Conservation (phyloP, 257 asterid genomes). For the Fraxinus pennsylvanica region DNA sequence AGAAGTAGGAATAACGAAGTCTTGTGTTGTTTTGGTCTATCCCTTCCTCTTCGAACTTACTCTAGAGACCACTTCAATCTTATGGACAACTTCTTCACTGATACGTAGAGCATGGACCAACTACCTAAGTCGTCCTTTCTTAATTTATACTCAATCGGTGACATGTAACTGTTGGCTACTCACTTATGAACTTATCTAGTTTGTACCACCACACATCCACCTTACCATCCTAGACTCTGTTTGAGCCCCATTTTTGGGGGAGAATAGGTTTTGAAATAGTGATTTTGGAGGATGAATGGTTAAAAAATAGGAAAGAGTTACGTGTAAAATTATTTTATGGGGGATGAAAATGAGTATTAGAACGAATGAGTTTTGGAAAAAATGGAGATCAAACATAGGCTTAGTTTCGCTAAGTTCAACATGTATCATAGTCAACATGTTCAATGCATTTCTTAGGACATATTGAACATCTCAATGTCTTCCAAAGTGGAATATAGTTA, state of each 20-base stretch:
- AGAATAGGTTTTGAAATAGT: too few species aligned
- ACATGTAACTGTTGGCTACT: neutral
- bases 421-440: neutral
- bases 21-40: neutral
- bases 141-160: neutral
- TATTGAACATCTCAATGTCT: neutral
- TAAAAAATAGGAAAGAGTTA: too few species aligned
- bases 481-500: neutral
- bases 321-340: too few species aligned
- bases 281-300: too few species aligned
- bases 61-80: neutral
- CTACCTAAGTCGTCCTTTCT: neutral
- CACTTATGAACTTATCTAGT: neutral
- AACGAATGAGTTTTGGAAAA: too few species aligned
- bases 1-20: neutral
- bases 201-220: neutral
- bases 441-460: neutral
- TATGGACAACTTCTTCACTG: neutral
- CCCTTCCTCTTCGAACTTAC: neutral
- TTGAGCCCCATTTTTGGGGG: too few species aligned
- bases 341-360: too few species aligned
- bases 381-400: too few species aligned
- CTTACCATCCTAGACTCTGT: neutral
- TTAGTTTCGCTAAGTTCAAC: too few species aligned
- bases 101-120: neutral